Evolutionary conservation across 176 grass and related monocot species (phyloP), one percentile per base, ranked within the genome.

Genomic region (Bothriochloa decipiens): DNA sequence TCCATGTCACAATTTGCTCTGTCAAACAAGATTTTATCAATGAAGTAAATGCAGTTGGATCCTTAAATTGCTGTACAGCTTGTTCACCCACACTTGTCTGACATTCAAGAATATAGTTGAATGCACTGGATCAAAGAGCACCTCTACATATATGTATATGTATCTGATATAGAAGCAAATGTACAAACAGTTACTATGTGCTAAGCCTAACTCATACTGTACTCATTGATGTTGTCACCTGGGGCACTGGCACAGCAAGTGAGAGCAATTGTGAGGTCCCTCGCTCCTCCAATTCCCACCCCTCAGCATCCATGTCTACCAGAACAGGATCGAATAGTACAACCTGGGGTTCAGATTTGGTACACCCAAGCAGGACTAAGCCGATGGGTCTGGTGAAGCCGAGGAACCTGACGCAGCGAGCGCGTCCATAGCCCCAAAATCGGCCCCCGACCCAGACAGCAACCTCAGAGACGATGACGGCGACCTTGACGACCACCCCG

Each of bases 401-500:
- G 2, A 70, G 57, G 40, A 83, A 80, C 2, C 69, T 70, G 28
- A 87, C 78, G 45, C 20, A 15, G 12, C 40, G 9, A 6, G 41
- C 27, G 3, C 36, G 32, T 0, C 63, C 67, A 1, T 9, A 41
- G 27, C 64, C 69, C 78, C 86, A 91, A 40, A 77, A 94, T 8
- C 76, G 47, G 8, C 55, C 58, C 23, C 80, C 86, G 57, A 91
- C 39, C 81, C 86, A 97, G 16, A 87, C 43, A 50, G 83, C 79
- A 29, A 94, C 61, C 91, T 96, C 96, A 46, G 77, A 89, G 2
- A 70, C 82, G 62, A 99, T 86, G 1, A 86, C 88, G 3, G 90
- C 90, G 13, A 91, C 87, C 77, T 91, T 96, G 80, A 99, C 84
- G 55, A 96, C 82, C 15, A 96, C 78, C 4, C 93, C 96, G 36